Evolutionary conservation across 2,329 filamentous ascomycete species (phyloP).

Genomic region (Fusarium avenaceum): DNA sequence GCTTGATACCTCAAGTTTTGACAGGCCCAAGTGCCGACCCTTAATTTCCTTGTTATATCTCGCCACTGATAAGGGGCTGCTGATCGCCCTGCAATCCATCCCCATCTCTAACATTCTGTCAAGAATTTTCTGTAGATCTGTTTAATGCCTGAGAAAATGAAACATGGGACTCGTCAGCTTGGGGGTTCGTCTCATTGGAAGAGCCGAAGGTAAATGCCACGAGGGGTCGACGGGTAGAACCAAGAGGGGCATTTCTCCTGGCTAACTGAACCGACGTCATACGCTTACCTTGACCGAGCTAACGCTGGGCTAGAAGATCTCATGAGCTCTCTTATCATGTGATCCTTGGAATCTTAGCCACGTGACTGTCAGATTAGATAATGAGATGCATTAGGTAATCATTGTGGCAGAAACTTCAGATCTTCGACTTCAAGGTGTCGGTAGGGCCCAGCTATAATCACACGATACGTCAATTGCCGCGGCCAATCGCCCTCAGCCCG

Average conservation of each 20-base stretch:
- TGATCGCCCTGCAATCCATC: constrained; percentile 20
- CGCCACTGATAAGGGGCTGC: constrained; percentile 43
- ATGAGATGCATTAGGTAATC: constrained; percentile 33
- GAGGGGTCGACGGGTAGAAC: constrained; percentile 34
- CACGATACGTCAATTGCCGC: constrained; percentile 44
- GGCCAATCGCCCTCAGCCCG: constrained; percentile 43
- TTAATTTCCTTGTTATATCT: constrained; percentile 40
- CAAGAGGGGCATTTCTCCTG: constrained; percentile 38
- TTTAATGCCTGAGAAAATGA: constrained; percentile 37
- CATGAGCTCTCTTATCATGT: constrained; percentile 21
- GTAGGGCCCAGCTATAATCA: constrained; percentile 35
- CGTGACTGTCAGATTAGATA: constrained; percentile 15
- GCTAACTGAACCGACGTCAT: constrained; percentile 41
- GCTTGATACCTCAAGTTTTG: constrained; percentile 22
- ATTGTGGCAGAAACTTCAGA: constrained; percentile 48
- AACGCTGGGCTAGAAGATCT: constrained; percentile 2
- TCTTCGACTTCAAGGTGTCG: constrained; percentile 35
- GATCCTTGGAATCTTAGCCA: not conserved
- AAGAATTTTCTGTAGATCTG: constrained; percentile 40
- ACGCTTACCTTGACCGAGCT: constrained; percentile 15
- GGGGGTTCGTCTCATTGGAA: constrained; percentile 27
- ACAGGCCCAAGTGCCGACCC: constrained; percentile 23
- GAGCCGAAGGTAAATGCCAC: constrained; percentile 31
- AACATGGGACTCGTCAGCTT: constrained; percentile 49
- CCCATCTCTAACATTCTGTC: constrained; percentile 10